phyloP scores from a whole-genome alignment of 345 rosid species.

The Ailanthus altissimus region DNA sequence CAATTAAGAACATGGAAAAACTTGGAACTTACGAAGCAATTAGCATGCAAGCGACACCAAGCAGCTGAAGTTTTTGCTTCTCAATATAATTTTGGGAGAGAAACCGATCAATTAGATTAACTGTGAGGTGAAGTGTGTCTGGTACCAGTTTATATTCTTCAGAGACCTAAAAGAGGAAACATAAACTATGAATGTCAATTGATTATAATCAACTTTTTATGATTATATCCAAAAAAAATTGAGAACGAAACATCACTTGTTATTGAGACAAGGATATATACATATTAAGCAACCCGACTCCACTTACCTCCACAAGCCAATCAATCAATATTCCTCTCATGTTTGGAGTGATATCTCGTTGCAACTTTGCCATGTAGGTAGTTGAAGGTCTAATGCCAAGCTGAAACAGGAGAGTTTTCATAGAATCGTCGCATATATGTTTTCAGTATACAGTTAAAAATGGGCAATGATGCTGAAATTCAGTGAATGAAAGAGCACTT shows the following conservation, averaged over 20 bases:
- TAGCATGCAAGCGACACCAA: slow-evolving; percentile 95
- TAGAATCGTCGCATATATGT: slow-evolving; percentile 20
- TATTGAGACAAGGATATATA: neutral
- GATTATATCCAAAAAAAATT: neutral
- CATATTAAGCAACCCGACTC: slow-evolving; percentile 14
- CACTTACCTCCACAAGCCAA: slow-evolving; percentile 93
- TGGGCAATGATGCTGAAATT: slow-evolving; percentile 8
- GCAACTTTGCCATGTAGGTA: slow-evolving; percentile 72
- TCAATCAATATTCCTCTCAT: slow-evolving; percentile 88
- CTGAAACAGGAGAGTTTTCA: slow-evolving; percentile 41
- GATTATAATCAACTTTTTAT: neutral
- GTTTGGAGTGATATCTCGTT: slow-evolving; percentile 64
- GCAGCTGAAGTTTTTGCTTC: slow-evolving; percentile 87
- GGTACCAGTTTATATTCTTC: slow-evolving; percentile 89
- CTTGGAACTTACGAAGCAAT: slow-evolving; percentile 85
- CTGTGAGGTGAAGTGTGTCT: slow-evolving; percentile 90
- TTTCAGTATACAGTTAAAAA: slow-evolving; percentile 7
- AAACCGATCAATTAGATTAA: slow-evolving; percentile 85
- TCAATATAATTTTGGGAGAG: slow-evolving; percentile 65
- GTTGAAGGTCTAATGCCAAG: slow-evolving; percentile 73
- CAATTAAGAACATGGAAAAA: slow-evolving; percentile 9
- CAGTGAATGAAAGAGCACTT: slow-evolving; percentile 3
- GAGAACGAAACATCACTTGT: neutral
- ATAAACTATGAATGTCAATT: slow-evolving; percentile 16
- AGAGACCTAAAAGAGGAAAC: slow-evolving; percentile 62